Conservation (phyloP, 2,329 filamentous ascomycete species). For the Pochonia chlamydosporia region DNA sequence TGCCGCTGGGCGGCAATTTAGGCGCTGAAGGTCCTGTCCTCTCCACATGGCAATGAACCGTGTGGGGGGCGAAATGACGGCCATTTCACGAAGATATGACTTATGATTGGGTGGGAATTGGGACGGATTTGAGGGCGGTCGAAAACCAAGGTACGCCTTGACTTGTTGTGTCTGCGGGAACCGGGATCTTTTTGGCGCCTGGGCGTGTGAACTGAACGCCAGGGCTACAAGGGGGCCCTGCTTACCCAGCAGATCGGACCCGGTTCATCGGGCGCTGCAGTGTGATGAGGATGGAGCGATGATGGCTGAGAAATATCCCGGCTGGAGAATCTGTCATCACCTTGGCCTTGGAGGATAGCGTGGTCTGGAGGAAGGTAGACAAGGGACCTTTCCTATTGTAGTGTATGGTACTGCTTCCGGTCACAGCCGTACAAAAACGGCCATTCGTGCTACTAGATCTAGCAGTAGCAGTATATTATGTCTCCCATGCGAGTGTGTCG, state of each 20-base stretch:
- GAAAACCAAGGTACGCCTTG: slow-evolving; percentile 32
- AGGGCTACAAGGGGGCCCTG: slow-evolving; percentile 15
- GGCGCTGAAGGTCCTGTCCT: slow-evolving; percentile 19
- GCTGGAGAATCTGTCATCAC: background rate
- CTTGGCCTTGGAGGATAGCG: background rate
- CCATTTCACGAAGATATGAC: slow-evolving; percentile 42
- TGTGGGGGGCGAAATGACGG: slow-evolving; percentile 23
- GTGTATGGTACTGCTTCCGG: background rate
- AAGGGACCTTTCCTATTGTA: background rate
- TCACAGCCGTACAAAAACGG: background rate
- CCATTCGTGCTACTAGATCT: background rate
- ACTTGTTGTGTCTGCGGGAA: slow-evolving; percentile 21
- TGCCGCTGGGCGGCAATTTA: slow-evolving; percentile 17
- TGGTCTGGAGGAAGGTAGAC: background rate
- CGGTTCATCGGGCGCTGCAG: background rate
- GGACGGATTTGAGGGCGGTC: slow-evolving; percentile 21
- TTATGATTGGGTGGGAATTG: slow-evolving; percentile 45
- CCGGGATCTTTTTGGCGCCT: slow-evolving; percentile 12
- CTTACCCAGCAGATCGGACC: background rate
- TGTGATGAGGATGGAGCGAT: background rate
- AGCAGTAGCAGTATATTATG: background rate
- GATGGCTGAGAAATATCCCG: background rate
- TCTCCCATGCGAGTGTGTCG: slow-evolving; percentile 3
- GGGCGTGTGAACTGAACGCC: slow-evolving; percentile 8
- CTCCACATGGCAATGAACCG: slow-evolving; percentile 19